Evolutionary conservation across 768 basidiomycete species (phyloP), one percentile per base, ranked within the genome.

Genomic region (Cystofilobasidium capitatum): DNA sequence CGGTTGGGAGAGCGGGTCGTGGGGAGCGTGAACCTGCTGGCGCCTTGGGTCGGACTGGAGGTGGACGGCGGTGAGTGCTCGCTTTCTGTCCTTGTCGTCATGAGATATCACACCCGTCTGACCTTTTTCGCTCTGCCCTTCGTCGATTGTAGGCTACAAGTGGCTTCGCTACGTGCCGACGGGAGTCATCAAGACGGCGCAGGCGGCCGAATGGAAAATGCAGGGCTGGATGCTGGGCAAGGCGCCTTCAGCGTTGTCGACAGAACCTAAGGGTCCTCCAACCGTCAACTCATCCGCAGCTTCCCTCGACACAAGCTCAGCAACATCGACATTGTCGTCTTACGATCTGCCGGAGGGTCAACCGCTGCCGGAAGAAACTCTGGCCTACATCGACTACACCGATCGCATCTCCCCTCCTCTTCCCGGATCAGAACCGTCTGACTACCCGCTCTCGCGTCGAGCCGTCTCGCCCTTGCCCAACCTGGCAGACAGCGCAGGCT

Each of bases 161-260:
- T 97, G 92, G 91, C 82, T 99, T 62, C 94, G 92, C 77, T 98
- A 92, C 75, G 88, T 99, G 8, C 94, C 94, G 0, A 89, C 88
- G 69, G 86, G 88, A 35, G 84, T 99, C 44, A 81, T 99, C 70
- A 91, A 89, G 79, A 92, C 92, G 0, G 94, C 92, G 0, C 92
- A 94, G 76, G 89, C 91, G 5, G 94, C 94, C 0, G 94, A 99
- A 74, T 97, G 92, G 92, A 91, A 88, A 76, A 81, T 98, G 54
- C 91, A 96, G 74, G 88, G 89, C 0, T 98, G 93, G 89, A 89
- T 90, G 86, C 83, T 99, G 36, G 96, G 94, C 71, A 97, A 97
- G 73, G 89, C 91, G 22, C 93, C 92, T 6, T 36, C 60, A 4
- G 10, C 40, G 10, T 42, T 20, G 40, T 20, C 40, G 40, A n/a